Conservation (phyloP, 208 protist species). For the Trypanosoma avium region DNA sequence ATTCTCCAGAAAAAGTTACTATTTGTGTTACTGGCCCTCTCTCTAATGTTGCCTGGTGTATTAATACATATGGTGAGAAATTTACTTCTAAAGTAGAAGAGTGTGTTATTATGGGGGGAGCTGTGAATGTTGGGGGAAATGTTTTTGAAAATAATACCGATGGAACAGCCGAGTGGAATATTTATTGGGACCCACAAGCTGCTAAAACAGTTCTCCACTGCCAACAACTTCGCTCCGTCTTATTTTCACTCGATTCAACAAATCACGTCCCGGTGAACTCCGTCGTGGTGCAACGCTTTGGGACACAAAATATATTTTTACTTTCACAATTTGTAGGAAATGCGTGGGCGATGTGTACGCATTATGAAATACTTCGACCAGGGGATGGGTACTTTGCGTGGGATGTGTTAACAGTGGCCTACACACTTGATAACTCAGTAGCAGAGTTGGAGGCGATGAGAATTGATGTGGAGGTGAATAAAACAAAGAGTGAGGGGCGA, state of each 20-base stretch:
- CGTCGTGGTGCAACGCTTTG: constrained; percentile 66
- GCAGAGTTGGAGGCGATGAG: constrained; percentile 47
- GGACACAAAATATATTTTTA: constrained; percentile 72
- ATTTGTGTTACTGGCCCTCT: constrained; percentile 89
- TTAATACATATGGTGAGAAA: constrained; percentile 70
- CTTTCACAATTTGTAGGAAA: constrained; percentile 86
- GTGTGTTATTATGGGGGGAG: constrained; percentile 90
- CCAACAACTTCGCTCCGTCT: constrained; percentile 41
- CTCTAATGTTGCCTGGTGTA: constrained; percentile 82
- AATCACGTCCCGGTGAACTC: constrained; percentile 83
- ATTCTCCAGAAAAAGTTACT: constrained; percentile 67
- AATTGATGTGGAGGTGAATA: constrained; percentile 58
- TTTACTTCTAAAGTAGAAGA: constrained; percentile 81
- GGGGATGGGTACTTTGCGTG: constrained; percentile 86
- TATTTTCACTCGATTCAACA: constrained; percentile 87
- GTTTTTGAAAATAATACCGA: constrained; percentile 74
- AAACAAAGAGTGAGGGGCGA: constrained; percentile 54
- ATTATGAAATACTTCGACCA: constrained; percentile 58
- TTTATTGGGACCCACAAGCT: constrained; percentile 85
- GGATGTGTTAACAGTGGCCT: constrained; percentile 87
- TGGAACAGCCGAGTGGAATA: constrained; percentile 88
- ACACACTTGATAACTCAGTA: constrained; percentile 56
- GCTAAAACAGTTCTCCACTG: constrained; percentile 71
- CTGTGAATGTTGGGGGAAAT: constrained; percentile 81
- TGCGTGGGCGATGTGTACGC: constrained; percentile 80